Evolutionary conservation across 805 yeast species (phyloP).

Genomic region (Schwanniomyces yamadae): DNA sequence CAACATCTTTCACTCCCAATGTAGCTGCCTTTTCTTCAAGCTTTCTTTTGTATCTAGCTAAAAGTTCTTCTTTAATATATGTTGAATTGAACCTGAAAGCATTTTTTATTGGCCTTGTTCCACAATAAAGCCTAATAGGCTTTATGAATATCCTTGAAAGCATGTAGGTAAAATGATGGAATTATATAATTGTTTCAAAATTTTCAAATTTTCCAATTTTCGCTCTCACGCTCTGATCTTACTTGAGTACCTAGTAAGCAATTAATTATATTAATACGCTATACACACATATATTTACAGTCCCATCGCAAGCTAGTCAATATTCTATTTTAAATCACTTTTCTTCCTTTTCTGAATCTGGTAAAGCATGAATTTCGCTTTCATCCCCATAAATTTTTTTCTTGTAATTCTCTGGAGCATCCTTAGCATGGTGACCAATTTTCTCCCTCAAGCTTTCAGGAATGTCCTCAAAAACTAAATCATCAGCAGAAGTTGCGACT

Average conservation of each 20-base stretch:
- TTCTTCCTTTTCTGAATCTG: constrained; percentile 3
- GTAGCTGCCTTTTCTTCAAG: constrained; percentile 34
- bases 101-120: too few species aligned
- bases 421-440: constrained; percentile 68
- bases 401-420: constrained; percentile 52
- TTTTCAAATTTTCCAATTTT: constrained; percentile 1
- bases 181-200: too few species aligned
- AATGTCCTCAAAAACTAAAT: constrained; percentile 66
- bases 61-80: constrained; percentile 1
- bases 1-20: constrained; percentile 41
- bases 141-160: too few species aligned
- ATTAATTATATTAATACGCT: neutral
- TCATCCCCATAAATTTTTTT: constrained; percentile 3
- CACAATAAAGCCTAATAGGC: too few species aligned
- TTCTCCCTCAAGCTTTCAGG: constrained; percentile 51
- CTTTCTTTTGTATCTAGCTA: constrained; percentile 27
- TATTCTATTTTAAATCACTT: too few species aligned
- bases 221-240: too few species aligned
- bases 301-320: too few species aligned
- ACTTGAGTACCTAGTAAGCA: too few species aligned
- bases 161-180: too few species aligned
- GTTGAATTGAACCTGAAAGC: neutral
- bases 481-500: constrained; percentile 62
- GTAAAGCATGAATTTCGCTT: constrained; percentile 6
- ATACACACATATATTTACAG: constrained; percentile 1